Conservation (phyloP, 768 basidiomycete genomes). For the Clitopilus passeckerianus region DNA sequence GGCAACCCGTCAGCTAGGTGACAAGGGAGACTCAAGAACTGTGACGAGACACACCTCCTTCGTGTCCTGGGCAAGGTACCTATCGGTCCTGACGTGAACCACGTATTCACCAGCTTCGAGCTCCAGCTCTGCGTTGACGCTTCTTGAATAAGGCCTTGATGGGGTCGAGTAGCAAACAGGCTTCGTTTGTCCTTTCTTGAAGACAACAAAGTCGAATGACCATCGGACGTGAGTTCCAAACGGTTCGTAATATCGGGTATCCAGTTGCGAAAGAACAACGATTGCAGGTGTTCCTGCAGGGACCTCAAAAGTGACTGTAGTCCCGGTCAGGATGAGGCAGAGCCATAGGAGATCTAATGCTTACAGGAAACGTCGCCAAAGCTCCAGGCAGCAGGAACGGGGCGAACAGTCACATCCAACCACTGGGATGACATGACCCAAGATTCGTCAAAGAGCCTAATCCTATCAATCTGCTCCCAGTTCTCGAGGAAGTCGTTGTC, state of each 20-base stretch:
- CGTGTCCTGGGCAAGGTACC: neutral
- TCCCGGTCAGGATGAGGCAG: neutral
- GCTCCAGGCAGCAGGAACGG: slow-evolving; percentile 26
- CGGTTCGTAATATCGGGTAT: slow-evolving; percentile 26
- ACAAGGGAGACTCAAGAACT: too few relatives aligned
- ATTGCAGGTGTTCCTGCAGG: slow-evolving; percentile 21
- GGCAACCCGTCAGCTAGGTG: too few relatives aligned
- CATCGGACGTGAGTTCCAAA: slow-evolving; percentile 19
- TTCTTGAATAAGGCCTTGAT: slow-evolving; percentile 12
- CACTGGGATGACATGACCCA: slow-evolving; percentile 39
- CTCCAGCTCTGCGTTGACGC: slow-evolving; percentile 20
- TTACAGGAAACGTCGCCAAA: slow-evolving; percentile 39
- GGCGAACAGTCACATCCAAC: slow-evolving; percentile 26
- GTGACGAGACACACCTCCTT: too few relatives aligned
- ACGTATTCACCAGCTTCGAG: slow-evolving; percentile 23
- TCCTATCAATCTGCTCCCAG: slow-evolving; percentile 34
- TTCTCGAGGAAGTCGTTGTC: slow-evolving; percentile 32
- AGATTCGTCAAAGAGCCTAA: slow-evolving; percentile 29
- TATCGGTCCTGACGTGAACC: slow-evolving; percentile 20
- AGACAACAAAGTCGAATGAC: slow-evolving; percentile 32
- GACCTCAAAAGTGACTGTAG: slow-evolving; percentile 30
- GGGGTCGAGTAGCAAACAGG: slow-evolving; percentile 14
- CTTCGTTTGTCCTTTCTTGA: slow-evolving; percentile 24
- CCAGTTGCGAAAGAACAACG: slow-evolving; percentile 32
- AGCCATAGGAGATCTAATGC: neutral